phyloP scores from a whole-genome alignment of 208 protist genomes.

The Crithidia bombi region DNA sequence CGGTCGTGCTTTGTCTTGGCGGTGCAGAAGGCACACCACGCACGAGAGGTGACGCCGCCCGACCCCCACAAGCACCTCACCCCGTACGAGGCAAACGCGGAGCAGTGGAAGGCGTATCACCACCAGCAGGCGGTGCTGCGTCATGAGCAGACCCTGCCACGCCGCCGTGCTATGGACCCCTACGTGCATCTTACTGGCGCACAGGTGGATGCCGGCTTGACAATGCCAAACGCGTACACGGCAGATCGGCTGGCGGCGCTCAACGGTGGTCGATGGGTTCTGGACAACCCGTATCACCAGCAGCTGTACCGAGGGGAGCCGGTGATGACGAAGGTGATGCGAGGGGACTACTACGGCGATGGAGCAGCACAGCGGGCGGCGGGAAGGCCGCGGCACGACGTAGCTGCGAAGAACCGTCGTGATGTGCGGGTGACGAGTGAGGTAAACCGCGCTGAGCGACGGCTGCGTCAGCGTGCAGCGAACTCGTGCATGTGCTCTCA shows the following conservation, averaged over 20 bases:
- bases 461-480: not conserved
- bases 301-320: conserved; percentile 70
- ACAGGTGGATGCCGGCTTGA: conserved; percentile 36
- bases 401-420: conserved; percentile 46
- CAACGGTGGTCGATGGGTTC: conserved; percentile 45
- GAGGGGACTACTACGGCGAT: conserved; percentile 68
- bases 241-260: conserved; percentile 41
- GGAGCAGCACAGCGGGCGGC: conserved; percentile 9
- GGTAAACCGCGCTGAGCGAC: conserved; percentile 42
- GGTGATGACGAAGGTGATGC: conserved; percentile 81
- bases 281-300: conserved; percentile 77
- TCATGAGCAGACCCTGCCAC: conserved; percentile 72
- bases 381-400: conserved; percentile 20
- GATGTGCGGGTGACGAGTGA: conserved; percentile 58
- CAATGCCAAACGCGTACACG: conserved; percentile 56
- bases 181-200: conserved; percentile 63
- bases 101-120: conserved; percentile 35
- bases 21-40: conserved; percentile 45
- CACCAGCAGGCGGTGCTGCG: conserved; percentile 62
- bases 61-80: conserved; percentile 16
- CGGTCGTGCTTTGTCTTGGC: conserved; percentile 56
- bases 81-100: conserved; percentile 15
- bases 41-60: conserved; percentile 10
- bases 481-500: conserved; percentile 11
- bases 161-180: conserved; percentile 57